phyloP scores from a whole-genome alignment of 1,139 yeast genomes.

The Kurtzmaniella quercitrusa region DNA sequence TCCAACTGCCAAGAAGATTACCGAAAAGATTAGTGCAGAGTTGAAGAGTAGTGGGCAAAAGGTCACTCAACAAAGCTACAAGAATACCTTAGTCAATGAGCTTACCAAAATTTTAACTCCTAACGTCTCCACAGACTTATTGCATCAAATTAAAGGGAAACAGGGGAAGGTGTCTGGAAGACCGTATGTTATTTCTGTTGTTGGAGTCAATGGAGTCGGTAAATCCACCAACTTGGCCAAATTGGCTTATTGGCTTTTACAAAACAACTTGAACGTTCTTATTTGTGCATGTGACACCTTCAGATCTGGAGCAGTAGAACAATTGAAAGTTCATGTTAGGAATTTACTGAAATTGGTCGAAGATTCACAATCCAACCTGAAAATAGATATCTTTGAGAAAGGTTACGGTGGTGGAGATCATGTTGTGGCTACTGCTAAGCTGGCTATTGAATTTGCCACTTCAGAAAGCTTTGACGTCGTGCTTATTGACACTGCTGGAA shows the following conservation, averaged over 20 bases:
- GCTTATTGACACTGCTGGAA: conserved; percentile 94
- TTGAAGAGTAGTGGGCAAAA: conserved; percentile 21
- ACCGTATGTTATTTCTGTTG: conserved; percentile 93
- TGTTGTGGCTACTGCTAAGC: conserved; percentile 91
- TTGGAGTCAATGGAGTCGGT: conserved; percentile 98
- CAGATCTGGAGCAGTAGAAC: conserved; percentile 98
- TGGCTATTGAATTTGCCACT: conserved; percentile 77
- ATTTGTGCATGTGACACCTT: conserved; percentile 98
- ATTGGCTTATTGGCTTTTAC: conserved; percentile 91
- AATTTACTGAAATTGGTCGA: conserved; percentile 57
- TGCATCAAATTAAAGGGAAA: conserved; percentile 71
- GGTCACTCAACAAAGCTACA: conserved; percentile 30
- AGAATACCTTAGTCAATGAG: conserved; percentile 68
- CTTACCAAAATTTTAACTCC: conserved; percentile 85
- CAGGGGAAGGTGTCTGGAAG: conserved; percentile 17
- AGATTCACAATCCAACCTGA: conserved; percentile 37
- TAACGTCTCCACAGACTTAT: conserved; percentile 80
- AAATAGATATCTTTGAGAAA: conserved; percentile 81
- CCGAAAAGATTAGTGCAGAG: conserved; percentile 32
- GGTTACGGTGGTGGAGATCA: conserved; percentile 96
- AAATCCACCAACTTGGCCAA: conserved; percentile 94
- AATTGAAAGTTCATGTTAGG: conserved; percentile 86
- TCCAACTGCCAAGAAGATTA: conserved; percentile 32
- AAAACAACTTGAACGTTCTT: conserved; percentile 79
- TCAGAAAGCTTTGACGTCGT: conserved; percentile 71